Evolutionary conservation across 1,284 basidiomycete genomes (phyloP).

Genomic region (Trichosporon coremiiforme): DNA sequence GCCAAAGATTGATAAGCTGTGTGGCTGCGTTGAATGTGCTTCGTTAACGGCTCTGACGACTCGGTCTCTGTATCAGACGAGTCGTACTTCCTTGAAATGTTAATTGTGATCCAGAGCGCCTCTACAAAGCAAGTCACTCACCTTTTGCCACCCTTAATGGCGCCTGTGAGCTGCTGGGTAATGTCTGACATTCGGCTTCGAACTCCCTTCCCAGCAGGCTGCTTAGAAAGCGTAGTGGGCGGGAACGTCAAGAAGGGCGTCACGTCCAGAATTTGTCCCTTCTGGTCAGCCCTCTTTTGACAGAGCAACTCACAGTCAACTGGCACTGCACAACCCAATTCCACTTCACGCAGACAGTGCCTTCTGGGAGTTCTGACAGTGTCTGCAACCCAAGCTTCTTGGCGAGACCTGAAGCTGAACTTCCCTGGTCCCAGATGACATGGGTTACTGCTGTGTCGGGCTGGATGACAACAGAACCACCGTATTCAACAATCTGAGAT

Average conservation of each 20-base stretch:
- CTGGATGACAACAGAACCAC: slow-evolving; percentile 42
- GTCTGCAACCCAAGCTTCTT: slow-evolving; percentile 40
- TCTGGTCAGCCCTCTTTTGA: neutral
- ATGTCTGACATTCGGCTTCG: slow-evolving; percentile 37
- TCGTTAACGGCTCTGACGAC: slow-evolving; percentile 31
- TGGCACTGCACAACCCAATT: slow-evolving; percentile 46
- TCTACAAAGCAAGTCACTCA: neutral
- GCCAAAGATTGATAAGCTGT: neutral
- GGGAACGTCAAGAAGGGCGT: slow-evolving; percentile 42
- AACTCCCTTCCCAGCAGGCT: neutral
- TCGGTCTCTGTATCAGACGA: slow-evolving; percentile 45
- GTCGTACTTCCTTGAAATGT: slow-evolving; percentile 35
- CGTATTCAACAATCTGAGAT: slow-evolving; percentile 42
- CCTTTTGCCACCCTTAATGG: slow-evolving; percentile 1
- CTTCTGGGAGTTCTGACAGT: slow-evolving; percentile 44
- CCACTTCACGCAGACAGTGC: slow-evolving; percentile 48
- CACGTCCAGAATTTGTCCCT: slow-evolving; percentile 38
- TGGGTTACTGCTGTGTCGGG: slow-evolving; percentile 52
- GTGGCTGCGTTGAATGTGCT: neutral
- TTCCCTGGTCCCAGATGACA: slow-evolving; percentile 44
- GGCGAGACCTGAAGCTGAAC: slow-evolving; percentile 33
- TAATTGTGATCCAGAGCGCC: too few species aligned
- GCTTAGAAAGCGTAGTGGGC: slow-evolving; percentile 33
- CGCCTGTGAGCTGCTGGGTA: slow-evolving; percentile 34
- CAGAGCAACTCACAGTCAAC: slow-evolving; percentile 34